These are phyloP conservation scores for Nidularia pulvinata DNA, from an alignment of 768 basidiomycete species.

Conservation along the genomic window DNA sequence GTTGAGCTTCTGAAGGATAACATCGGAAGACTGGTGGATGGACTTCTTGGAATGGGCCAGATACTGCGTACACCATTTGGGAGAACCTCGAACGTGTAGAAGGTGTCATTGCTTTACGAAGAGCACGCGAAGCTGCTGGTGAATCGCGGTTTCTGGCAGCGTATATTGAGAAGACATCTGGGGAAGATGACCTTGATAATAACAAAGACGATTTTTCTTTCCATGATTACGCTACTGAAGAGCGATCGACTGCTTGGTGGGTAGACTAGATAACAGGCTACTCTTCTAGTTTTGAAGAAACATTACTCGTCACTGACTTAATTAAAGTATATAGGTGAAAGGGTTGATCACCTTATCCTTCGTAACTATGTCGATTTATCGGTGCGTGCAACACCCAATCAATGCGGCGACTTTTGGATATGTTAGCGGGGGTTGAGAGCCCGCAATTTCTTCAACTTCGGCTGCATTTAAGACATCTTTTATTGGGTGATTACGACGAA, in stretches of 20 bases:
- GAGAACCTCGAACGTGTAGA: constrained; percentile 26
- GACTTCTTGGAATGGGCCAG: constrained; percentile 32
- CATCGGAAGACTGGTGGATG: constrained; percentile 21
- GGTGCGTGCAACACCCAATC: constrained; percentile 44
- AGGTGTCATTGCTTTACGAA: constrained; percentile 28
- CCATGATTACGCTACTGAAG: constrained; percentile 13
- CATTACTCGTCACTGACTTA: too few relatives aligned
- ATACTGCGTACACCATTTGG: constrained; percentile 37
- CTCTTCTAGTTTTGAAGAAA: constrained; percentile 52
- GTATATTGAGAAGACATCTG: constrained; percentile 11
- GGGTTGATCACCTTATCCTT: constrained; percentile 42
- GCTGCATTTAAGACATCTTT: not conserved
- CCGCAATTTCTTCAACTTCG: too few relatives aligned
- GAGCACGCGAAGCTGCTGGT: constrained; percentile 25
- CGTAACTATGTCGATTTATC: constrained; percentile 42
- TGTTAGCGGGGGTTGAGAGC: constrained; percentile 37
- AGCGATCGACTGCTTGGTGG: constrained; percentile 57
- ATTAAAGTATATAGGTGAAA: constrained; percentile 35
- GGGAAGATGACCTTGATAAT: constrained; percentile 19
- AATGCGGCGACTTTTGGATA: constrained; percentile 44
- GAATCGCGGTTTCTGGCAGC: constrained; percentile 29
- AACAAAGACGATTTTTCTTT: constrained; percentile 24
- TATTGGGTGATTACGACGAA: constrained; percentile 58
- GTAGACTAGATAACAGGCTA: constrained; percentile 47
- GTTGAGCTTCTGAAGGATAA: constrained; percentile 28